Evolutionary conservation across 116 monocot genomes (phyloP).

Genomic region (Thalassia testudinum): DNA sequence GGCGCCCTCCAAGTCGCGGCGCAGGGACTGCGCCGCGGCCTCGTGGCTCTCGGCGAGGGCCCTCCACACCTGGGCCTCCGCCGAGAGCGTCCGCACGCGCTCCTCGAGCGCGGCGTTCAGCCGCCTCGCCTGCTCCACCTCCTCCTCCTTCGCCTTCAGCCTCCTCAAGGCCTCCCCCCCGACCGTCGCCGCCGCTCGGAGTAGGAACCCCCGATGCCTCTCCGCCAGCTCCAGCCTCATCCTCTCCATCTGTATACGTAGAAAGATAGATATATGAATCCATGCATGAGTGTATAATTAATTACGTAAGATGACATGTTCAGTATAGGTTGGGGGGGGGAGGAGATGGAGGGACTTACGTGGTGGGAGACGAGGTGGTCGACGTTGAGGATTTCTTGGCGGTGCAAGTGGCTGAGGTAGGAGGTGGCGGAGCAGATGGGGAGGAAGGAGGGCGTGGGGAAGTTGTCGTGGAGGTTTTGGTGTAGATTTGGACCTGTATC

Average conservation of each 20-base stretch:
- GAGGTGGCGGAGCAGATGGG: constrained; percentile 3
- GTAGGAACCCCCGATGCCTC: constrained; percentile 7
- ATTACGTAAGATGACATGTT: neutral
- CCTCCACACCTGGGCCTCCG: constrained; percentile 41
- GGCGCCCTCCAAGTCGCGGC: constrained; percentile 30
- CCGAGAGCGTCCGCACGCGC: constrained; percentile 10
- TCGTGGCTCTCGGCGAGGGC: constrained; percentile 41
- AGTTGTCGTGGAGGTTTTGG: neutral
- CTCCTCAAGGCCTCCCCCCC: constrained; percentile 13
- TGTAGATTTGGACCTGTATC: constrained; percentile 2
- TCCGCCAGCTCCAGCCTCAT: constrained; percentile 27
- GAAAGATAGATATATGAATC: neutral
- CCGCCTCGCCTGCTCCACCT: constrained; percentile 20
- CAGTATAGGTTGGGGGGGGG: neutral
- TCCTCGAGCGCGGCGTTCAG: constrained; percentile 40
- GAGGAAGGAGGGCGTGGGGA: constrained; percentile 4
- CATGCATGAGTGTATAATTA: neutral
- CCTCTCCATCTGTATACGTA: constrained; percentile 19
- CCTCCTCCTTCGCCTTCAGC: constrained; percentile 41
- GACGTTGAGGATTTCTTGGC: constrained; percentile 24
- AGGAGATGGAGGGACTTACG: constrained; percentile 13
- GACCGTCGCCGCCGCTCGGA: constrained; percentile 10
- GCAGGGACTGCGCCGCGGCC: constrained; percentile 21
- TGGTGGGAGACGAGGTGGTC: constrained; percentile 30
- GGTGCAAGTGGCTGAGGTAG: constrained; percentile 13